Evolutionary conservation across 208 protist species (phyloP).

Genomic region (Wallacemonas collosoma): DNA sequence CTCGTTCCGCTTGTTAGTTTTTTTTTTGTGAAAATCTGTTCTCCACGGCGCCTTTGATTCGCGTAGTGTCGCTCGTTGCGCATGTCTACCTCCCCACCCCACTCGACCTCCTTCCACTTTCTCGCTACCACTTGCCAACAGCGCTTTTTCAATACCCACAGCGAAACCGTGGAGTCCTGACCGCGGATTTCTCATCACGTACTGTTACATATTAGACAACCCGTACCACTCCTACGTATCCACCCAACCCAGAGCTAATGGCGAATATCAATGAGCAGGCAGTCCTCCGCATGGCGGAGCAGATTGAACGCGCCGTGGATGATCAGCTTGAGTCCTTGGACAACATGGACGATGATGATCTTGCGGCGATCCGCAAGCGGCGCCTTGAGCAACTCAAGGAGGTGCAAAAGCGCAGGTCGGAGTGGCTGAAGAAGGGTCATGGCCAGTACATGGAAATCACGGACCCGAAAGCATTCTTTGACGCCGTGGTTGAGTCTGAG

Average conservation of each 20-base stretch:
- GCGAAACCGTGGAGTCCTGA: too few species aligned
- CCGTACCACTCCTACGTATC: not conserved
- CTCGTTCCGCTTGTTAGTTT: too few species aligned
- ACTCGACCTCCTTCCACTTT: too few species aligned
- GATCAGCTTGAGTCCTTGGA: conserved; percentile 84
- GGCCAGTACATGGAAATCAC: conserved; percentile 78
- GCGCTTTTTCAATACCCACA: too few species aligned
- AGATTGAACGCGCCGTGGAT: conserved; percentile 86
- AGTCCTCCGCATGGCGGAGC: conserved; percentile 75
- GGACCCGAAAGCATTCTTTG: conserved; percentile 86
- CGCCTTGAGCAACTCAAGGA: conserved; percentile 80
- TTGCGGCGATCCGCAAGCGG: conserved; percentile 68
- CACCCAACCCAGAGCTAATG: conserved; percentile 18
- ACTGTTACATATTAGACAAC: not conserved
- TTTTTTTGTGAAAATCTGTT: too few species aligned
- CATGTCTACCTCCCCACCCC: too few species aligned
- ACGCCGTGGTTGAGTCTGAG: conserved; percentile 73
- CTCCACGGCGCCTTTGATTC: too few species aligned
- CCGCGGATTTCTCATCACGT: not conserved
- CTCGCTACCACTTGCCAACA: too few species aligned
- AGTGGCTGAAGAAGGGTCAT: conserved; percentile 88
- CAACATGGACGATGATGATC: conserved; percentile 91
- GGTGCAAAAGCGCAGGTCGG: conserved; percentile 61
- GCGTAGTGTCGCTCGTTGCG: too few species aligned
- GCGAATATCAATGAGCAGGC: conserved; percentile 49